Evolutionary conservation across 2,329 filamentous ascomycete species (phyloP).

Genomic region (Ramularia endophylla): DNA sequence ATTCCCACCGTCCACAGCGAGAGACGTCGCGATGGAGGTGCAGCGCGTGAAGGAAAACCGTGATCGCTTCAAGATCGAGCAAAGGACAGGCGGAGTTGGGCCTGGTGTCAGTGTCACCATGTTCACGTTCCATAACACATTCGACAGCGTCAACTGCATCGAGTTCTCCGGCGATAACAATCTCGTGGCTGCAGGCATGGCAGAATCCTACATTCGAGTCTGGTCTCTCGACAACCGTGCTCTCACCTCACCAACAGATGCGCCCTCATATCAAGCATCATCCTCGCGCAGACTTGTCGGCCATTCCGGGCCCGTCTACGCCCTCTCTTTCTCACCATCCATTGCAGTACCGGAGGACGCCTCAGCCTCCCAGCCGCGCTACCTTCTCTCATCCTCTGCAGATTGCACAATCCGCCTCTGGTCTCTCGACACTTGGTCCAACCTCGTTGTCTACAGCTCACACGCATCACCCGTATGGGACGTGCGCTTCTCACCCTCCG

Average conservation of each 20-base stretch:
- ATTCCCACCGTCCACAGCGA: slow-evolving; percentile 76
- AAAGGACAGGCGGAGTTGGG: slow-evolving; percentile 74
- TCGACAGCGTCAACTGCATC: slow-evolving; percentile 84
- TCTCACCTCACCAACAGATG: slow-evolving; percentile 61
- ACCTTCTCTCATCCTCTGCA: slow-evolving; percentile 79
- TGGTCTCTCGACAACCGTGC: slow-evolving; percentile 86
- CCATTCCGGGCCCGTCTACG: slow-evolving; percentile 83
- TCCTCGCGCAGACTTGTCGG: slow-evolving; percentile 76
- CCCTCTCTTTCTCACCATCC: slow-evolving; percentile 79
- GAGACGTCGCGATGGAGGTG: slow-evolving; percentile 91
- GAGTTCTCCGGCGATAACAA: slow-evolving; percentile 91
- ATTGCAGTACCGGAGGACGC: slow-evolving; percentile 36
- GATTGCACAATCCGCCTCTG: slow-evolving; percentile 87
- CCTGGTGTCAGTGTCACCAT: slow-evolving; percentile 85
- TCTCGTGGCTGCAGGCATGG: slow-evolving; percentile 81
- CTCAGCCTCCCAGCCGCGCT: slow-evolving; percentile 57
- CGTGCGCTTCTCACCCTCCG: slow-evolving; percentile 82
- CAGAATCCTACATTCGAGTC: slow-evolving; percentile 91
- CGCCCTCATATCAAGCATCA: slow-evolving; percentile 52
- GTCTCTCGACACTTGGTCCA: slow-evolving; percentile 89
- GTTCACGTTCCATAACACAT: slow-evolving; percentile 97
- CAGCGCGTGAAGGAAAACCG: slow-evolving; percentile 90
- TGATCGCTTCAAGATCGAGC: slow-evolving; percentile 83
- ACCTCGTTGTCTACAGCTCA: slow-evolving; percentile 87
- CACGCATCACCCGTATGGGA: slow-evolving; percentile 88